These are phyloP conservation scores for Rhodotorula taiwanensis DNA, from an alignment of 768 basidiomycete genomes.

Conservation along the genomic window DNA sequence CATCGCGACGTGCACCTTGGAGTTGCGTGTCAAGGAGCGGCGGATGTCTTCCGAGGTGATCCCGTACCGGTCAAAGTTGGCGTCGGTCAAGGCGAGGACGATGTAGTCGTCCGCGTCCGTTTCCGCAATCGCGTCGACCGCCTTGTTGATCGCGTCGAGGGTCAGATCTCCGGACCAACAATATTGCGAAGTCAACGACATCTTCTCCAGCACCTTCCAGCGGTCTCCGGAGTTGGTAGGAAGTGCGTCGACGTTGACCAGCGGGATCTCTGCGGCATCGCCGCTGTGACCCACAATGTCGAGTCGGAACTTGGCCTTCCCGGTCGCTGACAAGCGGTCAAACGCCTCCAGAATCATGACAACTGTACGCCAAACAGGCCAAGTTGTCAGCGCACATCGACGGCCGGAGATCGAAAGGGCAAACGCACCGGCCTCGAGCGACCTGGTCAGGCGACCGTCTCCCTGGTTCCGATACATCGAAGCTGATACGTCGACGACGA, in stretches of 20 bases:
- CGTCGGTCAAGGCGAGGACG: conserved; percentile 20
- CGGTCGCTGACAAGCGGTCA: conserved; percentile 7
- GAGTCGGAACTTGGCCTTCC: conserved; percentile 17
- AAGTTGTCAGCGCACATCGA: too few relatives aligned
- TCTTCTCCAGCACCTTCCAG: conserved; percentile 18
- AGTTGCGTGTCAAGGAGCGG: conserved; percentile 4
- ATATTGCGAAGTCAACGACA: conserved; percentile 26
- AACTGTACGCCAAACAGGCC: neutral
- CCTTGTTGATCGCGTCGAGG: conserved; percentile 9
- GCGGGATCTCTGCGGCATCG: conserved; percentile 23
- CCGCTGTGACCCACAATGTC: conserved; percentile 25
- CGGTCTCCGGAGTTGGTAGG: conserved; percentile 13
- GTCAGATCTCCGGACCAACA: conserved; percentile 26
- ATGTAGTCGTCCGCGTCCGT: conserved; percentile 23
- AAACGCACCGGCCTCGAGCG: conserved; percentile 22
- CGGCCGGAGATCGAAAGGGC: neutral
- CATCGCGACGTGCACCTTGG: conserved; percentile 15
- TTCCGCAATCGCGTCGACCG: neutral
- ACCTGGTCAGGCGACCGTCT: conserved; percentile 19
- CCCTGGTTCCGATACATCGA: conserved; percentile 29
- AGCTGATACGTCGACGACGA: conserved; percentile 27
- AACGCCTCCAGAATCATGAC: conserved; percentile 31
- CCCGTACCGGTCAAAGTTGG: conserved; percentile 18
- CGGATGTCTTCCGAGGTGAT: conserved; percentile 14
- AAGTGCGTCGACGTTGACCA: conserved; percentile 2